phyloP scores from a whole-genome alignment of 2,329 filamentous ascomycete species.

The Cladosporium sp. region DNA sequence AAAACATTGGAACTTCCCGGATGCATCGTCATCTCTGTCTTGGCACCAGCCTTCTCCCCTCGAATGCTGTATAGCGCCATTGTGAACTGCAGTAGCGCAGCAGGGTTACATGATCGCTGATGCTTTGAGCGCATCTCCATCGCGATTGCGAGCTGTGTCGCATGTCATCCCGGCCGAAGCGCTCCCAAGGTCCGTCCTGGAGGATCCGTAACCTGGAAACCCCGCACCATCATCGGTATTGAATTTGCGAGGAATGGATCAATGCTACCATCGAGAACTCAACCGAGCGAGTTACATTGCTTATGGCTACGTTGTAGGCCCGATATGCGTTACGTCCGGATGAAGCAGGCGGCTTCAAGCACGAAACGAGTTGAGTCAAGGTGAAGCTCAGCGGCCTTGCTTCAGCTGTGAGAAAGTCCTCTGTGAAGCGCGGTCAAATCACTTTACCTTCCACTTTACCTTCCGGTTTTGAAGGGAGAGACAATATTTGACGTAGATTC shows the following conservation, averaged over 20 bases:
- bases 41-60: constrained; percentile 13
- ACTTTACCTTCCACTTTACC: too few species aligned
- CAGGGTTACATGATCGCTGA: not conserved
- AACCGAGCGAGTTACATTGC: not conserved
- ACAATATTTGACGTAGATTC: too few species aligned
- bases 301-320: not conserved
- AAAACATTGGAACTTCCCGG: constrained; percentile 7
- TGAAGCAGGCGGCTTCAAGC: not conserved
- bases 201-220: not conserved
- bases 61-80: constrained; percentile 10
- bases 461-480: too few species aligned
- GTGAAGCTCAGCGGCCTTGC: not conserved
- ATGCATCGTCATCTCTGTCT: constrained; percentile 13
- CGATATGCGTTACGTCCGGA: not conserved
- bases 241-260: not conserved
- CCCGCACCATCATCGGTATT: not conserved
- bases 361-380: not conserved
- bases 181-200: not conserved
- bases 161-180: not conserved
- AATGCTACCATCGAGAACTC: not conserved
- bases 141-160: not conserved
- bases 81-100: constrained; percentile 7
- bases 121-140: not conserved
- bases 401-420: not conserved
- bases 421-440: not conserved